Conservation (phyloP, 441 rosid species). For the Corymbia calophylla region DNA sequence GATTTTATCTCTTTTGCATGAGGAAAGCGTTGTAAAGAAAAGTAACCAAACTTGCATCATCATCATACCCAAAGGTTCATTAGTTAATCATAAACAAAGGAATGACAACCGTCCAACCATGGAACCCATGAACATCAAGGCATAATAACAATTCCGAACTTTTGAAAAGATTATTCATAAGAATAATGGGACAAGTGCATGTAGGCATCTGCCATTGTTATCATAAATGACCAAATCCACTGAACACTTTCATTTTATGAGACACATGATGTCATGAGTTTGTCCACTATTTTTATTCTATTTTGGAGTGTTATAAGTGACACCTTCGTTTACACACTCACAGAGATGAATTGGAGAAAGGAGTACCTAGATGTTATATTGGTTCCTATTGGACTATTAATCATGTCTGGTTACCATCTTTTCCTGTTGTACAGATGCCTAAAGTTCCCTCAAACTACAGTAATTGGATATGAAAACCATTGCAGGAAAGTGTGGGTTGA, state of each 20-base stretch:
- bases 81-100: not conserved
- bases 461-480: conserved; percentile 29
- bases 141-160: not conserved
- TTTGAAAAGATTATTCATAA: not conserved
- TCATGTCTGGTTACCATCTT: not conserved
- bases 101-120: not conserved
- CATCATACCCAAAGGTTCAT: not conserved
- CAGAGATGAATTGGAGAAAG: not conserved
- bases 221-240: not conserved
- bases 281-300: not conserved
- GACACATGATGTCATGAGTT: not conserved
- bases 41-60: not conserved
- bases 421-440: not conserved
- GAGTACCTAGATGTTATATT: not conserved
- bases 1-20: not conserved
- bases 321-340: not conserved
- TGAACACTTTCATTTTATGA: not conserved
- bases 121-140: not conserved
- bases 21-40: not conserved
- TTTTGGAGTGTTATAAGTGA: not conserved
- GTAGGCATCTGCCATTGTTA: not conserved
- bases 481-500: conserved; percentile 30
- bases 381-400: not conserved
- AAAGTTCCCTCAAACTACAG: conserved; percentile 4
- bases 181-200: not conserved